Percentiles rank a stretch among this genome's conserved stretches.
Conservation (phyloP, 2,329 filamentous ascomycete genomes). For the Hypoxylon sp. region DNA sequence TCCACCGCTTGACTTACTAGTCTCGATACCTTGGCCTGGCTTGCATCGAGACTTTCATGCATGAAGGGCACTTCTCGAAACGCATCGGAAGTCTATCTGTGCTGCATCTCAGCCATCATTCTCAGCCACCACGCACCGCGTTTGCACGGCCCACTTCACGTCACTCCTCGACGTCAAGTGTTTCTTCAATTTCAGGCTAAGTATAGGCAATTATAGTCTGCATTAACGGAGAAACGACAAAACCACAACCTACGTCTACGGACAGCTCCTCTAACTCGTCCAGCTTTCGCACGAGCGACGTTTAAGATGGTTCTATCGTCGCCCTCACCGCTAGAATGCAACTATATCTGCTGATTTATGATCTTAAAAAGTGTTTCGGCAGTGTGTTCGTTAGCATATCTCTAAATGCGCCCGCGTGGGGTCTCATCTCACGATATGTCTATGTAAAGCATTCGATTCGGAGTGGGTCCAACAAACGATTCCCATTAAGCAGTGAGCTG, state of each 20-base stretch:
- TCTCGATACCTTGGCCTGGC: constrained; percentile 20
- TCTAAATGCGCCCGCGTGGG: constrained; percentile 31
- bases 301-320: constrained; percentile 38
- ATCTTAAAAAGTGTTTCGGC: constrained; percentile 36
- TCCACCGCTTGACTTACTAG: constrained; percentile 33
- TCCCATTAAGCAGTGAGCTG: constrained; percentile 17
- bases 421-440: constrained; percentile 11
- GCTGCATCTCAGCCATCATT: constrained; percentile 32
- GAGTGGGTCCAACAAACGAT: constrained; percentile 18
- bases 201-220: background rate
- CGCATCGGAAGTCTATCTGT: constrained; percentile 12
- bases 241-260: background rate
- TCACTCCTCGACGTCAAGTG: constrained; percentile 22
- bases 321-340: constrained; percentile 40
- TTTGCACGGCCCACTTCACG: constrained; percentile 32
- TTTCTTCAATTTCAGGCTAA: constrained; percentile 15
- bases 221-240: constrained; percentile 12
- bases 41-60: constrained; percentile 30
- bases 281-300: constrained; percentile 31
- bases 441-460: constrained; percentile 28
- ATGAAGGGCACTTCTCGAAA: constrained; percentile 34
- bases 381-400: constrained; percentile 23
- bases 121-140: constrained; percentile 34
- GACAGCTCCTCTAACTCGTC: constrained; percentile 16
- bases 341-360: constrained; percentile 37